phyloP scores from a whole-genome alignment of 129 eudicot species.

The Flaveria brownii region DNA sequence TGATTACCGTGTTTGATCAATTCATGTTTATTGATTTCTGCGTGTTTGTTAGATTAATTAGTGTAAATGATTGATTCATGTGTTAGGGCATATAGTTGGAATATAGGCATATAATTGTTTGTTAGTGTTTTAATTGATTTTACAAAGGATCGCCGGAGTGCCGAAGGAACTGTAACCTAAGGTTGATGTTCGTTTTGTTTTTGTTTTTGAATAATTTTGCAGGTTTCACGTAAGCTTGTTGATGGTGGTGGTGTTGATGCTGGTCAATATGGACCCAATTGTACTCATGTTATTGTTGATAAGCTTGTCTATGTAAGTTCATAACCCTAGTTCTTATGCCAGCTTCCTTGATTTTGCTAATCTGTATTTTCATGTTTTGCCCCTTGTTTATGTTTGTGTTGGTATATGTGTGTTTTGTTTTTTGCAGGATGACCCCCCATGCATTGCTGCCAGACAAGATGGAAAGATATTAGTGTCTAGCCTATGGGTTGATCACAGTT shows the following conservation, averaged over 20 bases:
- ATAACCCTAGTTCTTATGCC: not conserved
- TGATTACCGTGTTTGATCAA: not conserved
- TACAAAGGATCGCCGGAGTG: no score
- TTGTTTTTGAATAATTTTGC: not conserved
- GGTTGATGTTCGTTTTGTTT: not conserved
- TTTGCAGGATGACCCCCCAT: constrained; percentile 79
- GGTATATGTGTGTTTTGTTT: not conserved
- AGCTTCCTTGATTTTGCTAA: not conserved
- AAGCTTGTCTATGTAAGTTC: constrained; percentile 52
- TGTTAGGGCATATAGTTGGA: not conserved
- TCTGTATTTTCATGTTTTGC: constrained; percentile 12
- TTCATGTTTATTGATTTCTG: constrained; percentile 6
- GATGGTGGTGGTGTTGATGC: constrained; percentile 74
- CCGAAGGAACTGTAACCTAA: not conserved
- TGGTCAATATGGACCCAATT: constrained; percentile 55
- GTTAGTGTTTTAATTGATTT: no score
- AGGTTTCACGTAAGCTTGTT: constrained; percentile 68
- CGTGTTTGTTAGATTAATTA: not conserved
- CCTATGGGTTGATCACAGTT: constrained; percentile 75
- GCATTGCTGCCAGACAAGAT: constrained; percentile 71
- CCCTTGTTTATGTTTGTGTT: not conserved
- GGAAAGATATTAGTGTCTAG: constrained; percentile 64
- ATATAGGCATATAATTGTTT: not conserved
- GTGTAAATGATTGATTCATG: not conserved
- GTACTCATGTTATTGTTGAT: constrained; percentile 89